Percentiles rank a stretch among this genome's conserved stretches.
phyloP scores from a whole-genome alignment of 2,329 filamentous ascomycete genomes.

The Ciborinia camelliae region DNA sequence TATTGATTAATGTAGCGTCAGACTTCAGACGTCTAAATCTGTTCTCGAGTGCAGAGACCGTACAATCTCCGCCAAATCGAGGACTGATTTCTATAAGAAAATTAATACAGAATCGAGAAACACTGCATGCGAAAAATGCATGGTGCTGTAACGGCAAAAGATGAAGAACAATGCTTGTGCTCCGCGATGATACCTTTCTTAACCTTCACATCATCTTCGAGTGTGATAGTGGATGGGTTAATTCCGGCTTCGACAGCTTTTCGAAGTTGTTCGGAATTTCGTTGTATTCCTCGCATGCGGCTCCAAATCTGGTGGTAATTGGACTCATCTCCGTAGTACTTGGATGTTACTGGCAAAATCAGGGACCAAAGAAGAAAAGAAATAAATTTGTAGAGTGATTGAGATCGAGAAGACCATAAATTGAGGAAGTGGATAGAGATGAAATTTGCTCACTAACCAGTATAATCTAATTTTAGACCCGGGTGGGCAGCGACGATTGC shows the following conservation, averaged over 20 bases:
- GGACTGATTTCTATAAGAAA: slow-evolving; percentile 24
- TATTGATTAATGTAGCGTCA: slow-evolving; percentile 40
- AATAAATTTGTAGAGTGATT: slow-evolving; percentile 3
- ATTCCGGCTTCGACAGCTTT: slow-evolving; percentile 28
- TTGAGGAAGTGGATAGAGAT: not conserved
- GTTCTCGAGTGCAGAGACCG: slow-evolving; percentile 40
- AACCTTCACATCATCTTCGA: slow-evolving; percentile 16
- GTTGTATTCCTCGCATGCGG: slow-evolving; percentile 26
- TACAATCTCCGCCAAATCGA: slow-evolving; percentile 38
- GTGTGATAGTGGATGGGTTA: slow-evolving; percentile 27
- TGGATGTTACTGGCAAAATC: slow-evolving; percentile 50
- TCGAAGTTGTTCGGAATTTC: slow-evolving; percentile 24
- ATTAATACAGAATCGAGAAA: slow-evolving; percentile 25
- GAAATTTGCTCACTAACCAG: slow-evolving; percentile 47
- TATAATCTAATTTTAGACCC: slow-evolving; percentile 55
- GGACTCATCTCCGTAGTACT: slow-evolving; percentile 39
- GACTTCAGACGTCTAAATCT: slow-evolving; percentile 42
- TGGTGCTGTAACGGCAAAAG: not conserved
- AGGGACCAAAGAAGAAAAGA: not conserved
- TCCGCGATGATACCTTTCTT: slow-evolving; percentile 25
- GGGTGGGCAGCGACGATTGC: slow-evolving; percentile 58
- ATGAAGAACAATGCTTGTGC: not conserved
- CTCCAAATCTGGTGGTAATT: slow-evolving; percentile 29
- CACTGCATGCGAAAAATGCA: not conserved
- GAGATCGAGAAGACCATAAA: not conserved